A percentile compares a stretch with the other conserved stretches of the same genome.
phyloP scores from a whole-genome alignment of 2,329 filamentous ascomycete species.

The Catunica adiposa region DNA sequence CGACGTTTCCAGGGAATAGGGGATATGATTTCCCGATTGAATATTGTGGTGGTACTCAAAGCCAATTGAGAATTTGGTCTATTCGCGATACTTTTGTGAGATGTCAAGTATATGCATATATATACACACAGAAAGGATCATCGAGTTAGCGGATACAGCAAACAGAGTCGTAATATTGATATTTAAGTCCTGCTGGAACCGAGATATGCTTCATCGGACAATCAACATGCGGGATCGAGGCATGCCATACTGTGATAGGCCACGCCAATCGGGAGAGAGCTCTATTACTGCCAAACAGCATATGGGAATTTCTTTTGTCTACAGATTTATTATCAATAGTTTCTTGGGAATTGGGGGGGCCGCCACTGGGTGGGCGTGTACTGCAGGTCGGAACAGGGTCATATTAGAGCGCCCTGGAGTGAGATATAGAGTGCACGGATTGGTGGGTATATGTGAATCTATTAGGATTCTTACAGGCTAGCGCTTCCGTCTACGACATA shows the following conservation, averaged over 20 bases:
- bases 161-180: no score
- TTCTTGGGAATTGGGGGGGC: not conserved
- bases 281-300: not conserved
- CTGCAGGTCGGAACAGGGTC: not conserved
- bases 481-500: not conserved
- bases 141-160: no score
- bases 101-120: no score
- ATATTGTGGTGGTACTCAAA: not conserved
- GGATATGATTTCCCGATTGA: not conserved
- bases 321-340: not conserved
- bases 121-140: no score
- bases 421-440: not conserved
- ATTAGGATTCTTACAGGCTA: constrained; percentile 1
- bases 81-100: not conserved
- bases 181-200: no score
- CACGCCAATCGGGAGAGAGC: not conserved
- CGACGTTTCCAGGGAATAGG: not conserved
- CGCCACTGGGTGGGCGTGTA: not conserved
- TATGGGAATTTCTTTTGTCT: not conserved
- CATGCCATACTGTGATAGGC: no score
- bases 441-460: constrained; percentile 3
- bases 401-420: not conserved
- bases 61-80: not conserved
- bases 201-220: no score
- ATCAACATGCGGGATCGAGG: no score